A percentile compares a stretch with the other conserved stretches of the same genome.
phyloP scores from a whole-genome alignment of 73 alveolate species.

The Paramecium biaurelia region DNA sequence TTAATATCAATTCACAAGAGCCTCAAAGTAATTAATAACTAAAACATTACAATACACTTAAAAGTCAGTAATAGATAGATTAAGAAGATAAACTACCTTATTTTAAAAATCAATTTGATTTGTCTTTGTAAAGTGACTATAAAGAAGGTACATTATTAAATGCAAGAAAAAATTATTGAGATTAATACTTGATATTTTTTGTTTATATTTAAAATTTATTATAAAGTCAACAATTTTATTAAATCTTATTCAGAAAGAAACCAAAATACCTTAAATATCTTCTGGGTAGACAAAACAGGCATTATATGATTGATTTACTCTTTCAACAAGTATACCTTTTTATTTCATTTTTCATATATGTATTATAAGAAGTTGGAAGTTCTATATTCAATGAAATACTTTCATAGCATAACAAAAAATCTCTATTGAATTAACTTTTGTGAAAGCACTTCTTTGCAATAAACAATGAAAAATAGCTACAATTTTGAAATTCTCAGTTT shows the following conservation, averaged over 20 bases:
- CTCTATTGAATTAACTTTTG: conserved; percentile 42
- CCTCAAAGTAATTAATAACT: not conserved
- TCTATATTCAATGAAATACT: not conserved
- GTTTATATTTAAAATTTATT: not conserved
- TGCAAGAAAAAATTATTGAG: not conserved
- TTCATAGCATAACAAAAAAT: conserved; percentile 15
- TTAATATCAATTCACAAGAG: not conserved
- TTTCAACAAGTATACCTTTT: not conserved
- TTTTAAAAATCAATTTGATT: not conserved
- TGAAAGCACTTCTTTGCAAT: conserved; percentile 13
- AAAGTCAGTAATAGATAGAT: not conserved
- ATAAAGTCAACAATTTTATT: not conserved
- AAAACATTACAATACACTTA: not conserved
- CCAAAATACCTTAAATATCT: conserved; percentile 34
- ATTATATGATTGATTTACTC: conserved; percentile 37
- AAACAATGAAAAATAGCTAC: not conserved
- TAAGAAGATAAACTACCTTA: not conserved
- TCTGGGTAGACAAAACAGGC: no score
- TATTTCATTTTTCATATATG: conserved; percentile 2
- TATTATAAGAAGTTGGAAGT: conserved; percentile 28
- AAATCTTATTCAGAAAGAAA: not conserved
- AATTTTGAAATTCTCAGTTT: not conserved
- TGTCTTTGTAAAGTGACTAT: not conserved
- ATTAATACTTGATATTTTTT: not conserved
- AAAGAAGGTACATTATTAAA: not conserved